These are phyloP conservation scores for Solanum hybrid DNA, from an alignment of 305 asterid genomes.

Conservation along the genomic window DNA sequence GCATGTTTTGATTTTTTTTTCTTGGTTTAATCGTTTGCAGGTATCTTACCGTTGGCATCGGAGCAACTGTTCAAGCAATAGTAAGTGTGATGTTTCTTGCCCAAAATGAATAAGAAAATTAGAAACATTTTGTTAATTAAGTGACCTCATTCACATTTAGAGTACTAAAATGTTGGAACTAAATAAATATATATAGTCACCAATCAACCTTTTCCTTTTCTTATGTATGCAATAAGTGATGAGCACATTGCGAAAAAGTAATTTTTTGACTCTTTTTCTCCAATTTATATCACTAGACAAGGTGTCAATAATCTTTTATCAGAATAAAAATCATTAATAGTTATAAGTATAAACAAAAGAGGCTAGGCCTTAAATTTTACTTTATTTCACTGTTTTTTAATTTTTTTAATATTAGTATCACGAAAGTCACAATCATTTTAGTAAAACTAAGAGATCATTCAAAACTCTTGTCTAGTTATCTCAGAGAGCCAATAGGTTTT, in stretches of 20 bases:
- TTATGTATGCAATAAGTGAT: neutral
- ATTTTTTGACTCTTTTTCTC: neutral
- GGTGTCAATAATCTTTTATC: neutral
- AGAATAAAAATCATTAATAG: too few species aligned
- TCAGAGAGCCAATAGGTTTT: neutral
- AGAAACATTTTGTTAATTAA: neutral
- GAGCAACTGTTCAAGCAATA: conserved; percentile 60
- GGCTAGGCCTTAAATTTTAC: neutral
- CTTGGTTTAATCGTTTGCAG: conserved; percentile 17
- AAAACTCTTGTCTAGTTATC: neutral
- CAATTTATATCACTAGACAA: too few species aligned
- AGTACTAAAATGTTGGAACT: neutral
- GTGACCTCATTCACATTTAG: neutral
- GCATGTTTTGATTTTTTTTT: neutral
- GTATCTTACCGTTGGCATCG: conserved; percentile 61
- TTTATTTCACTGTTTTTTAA: neutral
- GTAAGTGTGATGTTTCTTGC: conserved; percentile 19
- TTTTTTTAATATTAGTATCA: neutral
- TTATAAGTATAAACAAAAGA: too few species aligned
- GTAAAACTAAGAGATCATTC: neutral
- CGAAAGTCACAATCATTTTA: neutral
- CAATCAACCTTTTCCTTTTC: neutral
- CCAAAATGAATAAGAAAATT: neutral
- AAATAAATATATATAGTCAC: neutral
- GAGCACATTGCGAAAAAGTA: neutral